These are phyloP conservation scores for Cyberlindnera samutprakarnensis DNA, from an alignment of 805 yeast species.

Conservation along the genomic window DNA sequence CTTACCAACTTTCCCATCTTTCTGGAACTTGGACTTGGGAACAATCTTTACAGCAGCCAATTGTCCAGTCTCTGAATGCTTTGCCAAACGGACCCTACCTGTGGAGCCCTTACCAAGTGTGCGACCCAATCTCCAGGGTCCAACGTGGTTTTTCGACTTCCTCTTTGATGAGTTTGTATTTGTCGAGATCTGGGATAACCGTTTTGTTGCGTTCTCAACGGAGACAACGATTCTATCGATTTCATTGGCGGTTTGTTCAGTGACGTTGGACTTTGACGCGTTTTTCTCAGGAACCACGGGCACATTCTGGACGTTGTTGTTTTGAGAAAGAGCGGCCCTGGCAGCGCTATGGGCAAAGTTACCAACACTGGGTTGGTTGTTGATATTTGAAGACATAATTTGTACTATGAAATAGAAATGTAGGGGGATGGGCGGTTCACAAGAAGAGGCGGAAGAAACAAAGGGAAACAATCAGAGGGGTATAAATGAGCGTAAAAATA, in stretches of 20 bases:
- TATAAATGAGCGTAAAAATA: too few relatives aligned
- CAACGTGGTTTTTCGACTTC: conserved; percentile 37
- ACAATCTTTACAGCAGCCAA: conserved; percentile 96
- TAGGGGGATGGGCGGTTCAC: too few relatives aligned
- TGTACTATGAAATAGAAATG: too few relatives aligned
- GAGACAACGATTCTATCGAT: conserved; percentile 23
- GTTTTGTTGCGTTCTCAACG: conserved; percentile 24
- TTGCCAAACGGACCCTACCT: conserved; percentile 89
- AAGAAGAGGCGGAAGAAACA: too few relatives aligned
- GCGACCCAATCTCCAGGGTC: conserved; percentile 95
- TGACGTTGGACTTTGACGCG: too few relatives aligned
- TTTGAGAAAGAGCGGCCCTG: conserved; percentile 15
- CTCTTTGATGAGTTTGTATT: conserved; percentile 24
- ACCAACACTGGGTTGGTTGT: too few relatives aligned
- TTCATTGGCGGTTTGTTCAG: conserved; percentile 10
- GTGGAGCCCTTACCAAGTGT: conserved; percentile 96
- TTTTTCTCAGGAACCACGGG: too few relatives aligned
- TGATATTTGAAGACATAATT: too few relatives aligned
- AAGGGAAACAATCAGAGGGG: too few relatives aligned
- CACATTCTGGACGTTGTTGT: conserved; percentile 15
- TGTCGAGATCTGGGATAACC: conserved; percentile 22
- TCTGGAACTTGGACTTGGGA: conserved; percentile 68
- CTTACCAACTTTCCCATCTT: conserved; percentile 25
- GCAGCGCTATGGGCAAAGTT: conserved; percentile 23
- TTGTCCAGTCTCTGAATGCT: conserved; percentile 75